Base-by-base conservation (phyloP, 371 early-diverging fungal species). In the Syncephalastrum contaminatum region DNA sequence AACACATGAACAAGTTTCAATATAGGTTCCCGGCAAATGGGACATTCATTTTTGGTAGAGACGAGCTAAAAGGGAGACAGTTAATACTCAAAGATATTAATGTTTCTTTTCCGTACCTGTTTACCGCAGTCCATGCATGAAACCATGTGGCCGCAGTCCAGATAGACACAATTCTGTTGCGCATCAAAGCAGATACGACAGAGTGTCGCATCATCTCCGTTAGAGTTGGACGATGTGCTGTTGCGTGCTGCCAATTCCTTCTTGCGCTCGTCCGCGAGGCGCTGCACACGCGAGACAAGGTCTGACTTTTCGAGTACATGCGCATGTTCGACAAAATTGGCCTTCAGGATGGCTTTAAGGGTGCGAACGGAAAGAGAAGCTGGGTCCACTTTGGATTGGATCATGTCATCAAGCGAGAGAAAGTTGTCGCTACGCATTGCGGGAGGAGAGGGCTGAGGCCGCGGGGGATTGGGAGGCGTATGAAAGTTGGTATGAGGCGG, bases 81-180 rank as follows among this genome's bases (percentile, higher is more conserved):
- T 44, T n/a, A 48, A 4, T 20, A 43, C 7, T 27, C 36, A 15
- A 48, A 16, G 10, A 5, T 42, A 13, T 20, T n/a, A 6, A 18
- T 30, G 20, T 51, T 27, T 41, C 51, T 10, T 56, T 44, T 40
- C 2, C 55, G 65, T 70, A 74, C 78, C 69, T 72, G 66, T 52
- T 80, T 74, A 5, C 77, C 87, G 52, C 87, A 86, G 15, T 81
- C 81, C 76, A 80, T 77, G 58, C 86, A 83, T 21, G 83, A 69
- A 6, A 72, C 79, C 75, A 84, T 76, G 70, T 86, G 87, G 18
- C 86, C 84, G 62, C 75, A 73, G 22, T 75, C 66, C 30, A 86
- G 58, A 59, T 83, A 74, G 10, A 86, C 84, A 61, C 84, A 83
- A 46, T 86, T 84, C 45, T 82, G 77, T 24, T 72, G 70, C n/a